Conservation (phyloP, 208 protist genomes). For the Tetramitus jugosus region DNA sequence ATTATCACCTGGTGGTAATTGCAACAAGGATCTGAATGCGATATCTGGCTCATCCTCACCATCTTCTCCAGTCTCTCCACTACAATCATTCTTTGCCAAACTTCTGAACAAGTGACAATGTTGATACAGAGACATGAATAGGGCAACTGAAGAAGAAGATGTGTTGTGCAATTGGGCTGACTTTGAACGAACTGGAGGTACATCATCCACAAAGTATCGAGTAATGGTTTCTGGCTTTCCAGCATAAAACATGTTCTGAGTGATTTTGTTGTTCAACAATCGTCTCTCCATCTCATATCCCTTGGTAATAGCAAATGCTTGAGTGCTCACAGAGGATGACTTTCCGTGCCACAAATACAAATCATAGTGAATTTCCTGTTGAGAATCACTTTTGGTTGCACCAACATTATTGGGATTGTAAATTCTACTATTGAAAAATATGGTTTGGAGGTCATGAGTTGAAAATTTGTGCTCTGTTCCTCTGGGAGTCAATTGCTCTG, state of each 20-base stretch:
- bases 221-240: not conserved
- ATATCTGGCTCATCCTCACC: not conserved
- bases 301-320: not conserved
- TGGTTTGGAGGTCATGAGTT: not conserved
- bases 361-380: not conserved
- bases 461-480: not conserved
- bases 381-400: not conserved
- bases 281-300: not conserved
- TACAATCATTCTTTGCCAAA: not conserved
- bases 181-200: not conserved
- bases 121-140: constrained; percentile 5
- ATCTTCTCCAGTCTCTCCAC: not conserved
- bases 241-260: not conserved
- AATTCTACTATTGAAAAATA: not conserved
- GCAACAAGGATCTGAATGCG: not conserved
- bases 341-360: constrained; percentile 14
- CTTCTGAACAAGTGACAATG: constrained; percentile 10
- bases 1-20: not conserved
- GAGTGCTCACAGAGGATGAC: not conserved
- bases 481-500: not conserved
- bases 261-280: not conserved
- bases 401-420: not conserved
- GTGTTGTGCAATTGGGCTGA: not conserved
- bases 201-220: not conserved
- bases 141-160: not conserved